phyloP scores from a whole-genome alignment of 2,329 filamentous ascomycete genomes.

The Claviceps cyperi region DNA sequence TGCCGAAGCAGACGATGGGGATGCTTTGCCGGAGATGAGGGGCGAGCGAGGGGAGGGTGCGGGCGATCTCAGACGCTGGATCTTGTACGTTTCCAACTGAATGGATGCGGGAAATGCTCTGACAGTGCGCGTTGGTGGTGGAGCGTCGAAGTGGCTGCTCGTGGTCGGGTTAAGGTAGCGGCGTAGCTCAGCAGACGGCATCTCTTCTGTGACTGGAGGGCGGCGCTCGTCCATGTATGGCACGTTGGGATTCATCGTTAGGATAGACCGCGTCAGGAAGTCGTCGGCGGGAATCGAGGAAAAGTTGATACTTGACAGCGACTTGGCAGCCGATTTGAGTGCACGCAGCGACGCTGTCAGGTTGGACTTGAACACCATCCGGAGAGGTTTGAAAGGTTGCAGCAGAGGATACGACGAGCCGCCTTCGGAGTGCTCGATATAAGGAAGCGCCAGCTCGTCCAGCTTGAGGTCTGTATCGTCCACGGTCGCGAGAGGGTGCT shows the following conservation, averaged over 20 bases:
- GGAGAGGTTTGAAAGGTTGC: constrained; percentile 33
- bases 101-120: constrained; percentile 47
- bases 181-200: constrained; percentile 50
- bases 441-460: constrained; percentile 26
- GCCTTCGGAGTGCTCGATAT: constrained; percentile 14
- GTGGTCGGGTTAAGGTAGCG: constrained; percentile 54
- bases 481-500: constrained; percentile 33
- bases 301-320: constrained; percentile 47
- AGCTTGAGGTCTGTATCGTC: constrained; percentile 26
- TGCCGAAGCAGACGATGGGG: neutral
- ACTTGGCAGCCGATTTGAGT: constrained; percentile 47
- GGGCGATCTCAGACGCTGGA: constrained; percentile 32
- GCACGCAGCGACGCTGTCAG: constrained; percentile 52
- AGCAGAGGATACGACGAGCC: constrained; percentile 12
- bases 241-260: constrained; percentile 51
- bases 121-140: constrained; percentile 11
- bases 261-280: constrained; percentile 51
- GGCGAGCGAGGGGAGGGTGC: constrained; percentile 17
- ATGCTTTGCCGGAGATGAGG: neutral
- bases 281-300: constrained; percentile 52
- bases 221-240: constrained; percentile 54
- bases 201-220: constrained; percentile 46
- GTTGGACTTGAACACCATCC: constrained; percentile 53
- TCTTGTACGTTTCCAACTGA: constrained; percentile 58
- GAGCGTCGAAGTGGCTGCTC: constrained; percentile 17